These are phyloP conservation scores for Priceomyces carsonii DNA, from an alignment of 805 yeast genomes.

Conservation along the genomic window DNA sequence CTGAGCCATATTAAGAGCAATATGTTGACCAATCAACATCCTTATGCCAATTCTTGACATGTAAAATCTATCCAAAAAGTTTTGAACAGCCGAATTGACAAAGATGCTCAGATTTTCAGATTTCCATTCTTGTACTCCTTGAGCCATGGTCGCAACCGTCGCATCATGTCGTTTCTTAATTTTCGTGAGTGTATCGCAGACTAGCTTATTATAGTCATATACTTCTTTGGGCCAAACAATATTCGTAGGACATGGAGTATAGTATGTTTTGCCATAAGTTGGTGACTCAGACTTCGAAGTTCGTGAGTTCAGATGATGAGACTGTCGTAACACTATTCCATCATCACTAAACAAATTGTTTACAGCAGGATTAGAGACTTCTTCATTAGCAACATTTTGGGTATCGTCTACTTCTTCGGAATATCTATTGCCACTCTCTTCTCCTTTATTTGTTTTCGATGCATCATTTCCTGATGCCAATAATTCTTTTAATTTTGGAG, in stretches of 20 bases:
- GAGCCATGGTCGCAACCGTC: slow-evolving; percentile 88
- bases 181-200: slow-evolving; percentile 62
- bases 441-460: slow-evolving; percentile 7
- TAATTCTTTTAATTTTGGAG: slow-evolving; percentile 39
- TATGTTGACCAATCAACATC: slow-evolving; percentile 93
- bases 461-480: slow-evolving; percentile 16
- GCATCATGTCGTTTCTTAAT: slow-evolving; percentile 89
- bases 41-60: slow-evolving; percentile 90
- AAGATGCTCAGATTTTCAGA: slow-evolving; percentile 44
- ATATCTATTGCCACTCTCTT: slow-evolving; percentile 7
- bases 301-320: slow-evolving; percentile 10
- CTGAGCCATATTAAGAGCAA: slow-evolving; percentile 75
- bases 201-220: slow-evolving; percentile 65
- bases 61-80: slow-evolving; percentile 81
- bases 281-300: slow-evolving; percentile 28
- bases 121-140: slow-evolving; percentile 92
- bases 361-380: slow-evolving; percentile 35
- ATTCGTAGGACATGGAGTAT: slow-evolving; percentile 54
- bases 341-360: slow-evolving; percentile 50
- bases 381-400: slow-evolving; percentile 29
- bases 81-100: slow-evolving; percentile 73
- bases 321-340: slow-evolving; percentile 41
- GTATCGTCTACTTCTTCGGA: slow-evolving; percentile 10
- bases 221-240: slow-evolving; percentile 74
- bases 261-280: slow-evolving; percentile 47